phyloP scores from a whole-genome alignment of 129 eudicot species.

The Saussurea involucrata region DNA sequence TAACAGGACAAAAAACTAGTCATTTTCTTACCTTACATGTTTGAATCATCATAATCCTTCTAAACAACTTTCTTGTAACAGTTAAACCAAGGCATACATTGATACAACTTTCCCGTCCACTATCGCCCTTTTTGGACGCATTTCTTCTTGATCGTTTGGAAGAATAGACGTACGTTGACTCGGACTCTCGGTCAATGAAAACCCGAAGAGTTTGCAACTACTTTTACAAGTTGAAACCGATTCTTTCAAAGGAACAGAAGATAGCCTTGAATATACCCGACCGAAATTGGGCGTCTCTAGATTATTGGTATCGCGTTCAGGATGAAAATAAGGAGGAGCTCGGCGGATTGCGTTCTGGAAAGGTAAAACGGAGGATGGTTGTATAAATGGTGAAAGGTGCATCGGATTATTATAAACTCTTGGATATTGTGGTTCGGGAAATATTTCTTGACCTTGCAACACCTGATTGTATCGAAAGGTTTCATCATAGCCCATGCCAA shows the following conservation, averaged over 20 bases:
- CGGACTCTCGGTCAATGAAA: slow-evolving; percentile 46
- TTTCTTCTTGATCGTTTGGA: background rate
- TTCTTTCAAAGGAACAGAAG: slow-evolving; percentile 5
- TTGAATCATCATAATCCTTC: background rate
- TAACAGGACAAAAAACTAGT: no score
- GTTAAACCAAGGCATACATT: background rate
- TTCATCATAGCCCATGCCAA: slow-evolving; percentile 36
- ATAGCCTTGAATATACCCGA: background rate
- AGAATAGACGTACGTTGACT: background rate
- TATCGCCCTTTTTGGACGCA: background rate
- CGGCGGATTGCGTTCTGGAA: slow-evolving; percentile 39
- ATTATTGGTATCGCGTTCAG: slow-evolving; percentile 5
- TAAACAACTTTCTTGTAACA: background rate
- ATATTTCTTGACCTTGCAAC: slow-evolving; percentile 96
- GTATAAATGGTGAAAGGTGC: slow-evolving; percentile 27
- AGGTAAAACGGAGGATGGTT: slow-evolving; percentile 45
- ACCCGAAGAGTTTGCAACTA: slow-evolving; percentile 73
- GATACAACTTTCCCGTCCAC: background rate
- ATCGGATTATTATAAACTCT: background rate
- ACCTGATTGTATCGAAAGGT: slow-evolving; percentile 56
- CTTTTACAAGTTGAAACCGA: slow-evolving; percentile 38
- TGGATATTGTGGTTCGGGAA: slow-evolving; percentile 30
- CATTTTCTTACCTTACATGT: no score
- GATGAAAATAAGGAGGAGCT: slow-evolving; percentile 15
- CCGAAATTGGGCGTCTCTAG: background rate